Evolutionary conservation across 805 yeast species (phyloP), one percentile per base, ranked within the genome.

Genomic region (Candida mattraensis): DNA sequence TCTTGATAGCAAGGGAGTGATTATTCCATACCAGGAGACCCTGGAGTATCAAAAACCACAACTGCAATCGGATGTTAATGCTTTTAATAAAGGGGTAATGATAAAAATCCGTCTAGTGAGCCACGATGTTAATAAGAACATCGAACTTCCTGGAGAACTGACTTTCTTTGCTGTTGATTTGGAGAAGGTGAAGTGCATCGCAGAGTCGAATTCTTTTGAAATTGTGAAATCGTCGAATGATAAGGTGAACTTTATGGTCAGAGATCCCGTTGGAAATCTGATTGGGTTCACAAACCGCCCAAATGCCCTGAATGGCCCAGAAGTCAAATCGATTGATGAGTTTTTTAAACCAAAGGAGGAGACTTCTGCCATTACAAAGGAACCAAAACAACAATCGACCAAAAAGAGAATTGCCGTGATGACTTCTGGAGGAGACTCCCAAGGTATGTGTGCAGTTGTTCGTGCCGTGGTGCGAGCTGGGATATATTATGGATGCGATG

Each of bases 391-490:
- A 5, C 39, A 34, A 13, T 8, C 35, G 11, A 25, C 35, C 19
- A 45, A 41, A 38, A 58, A 56, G 36, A 45, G 61, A 33, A 86
- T 93, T 46, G 99, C 95, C 4, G 93, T 93, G 33, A 88, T 93
- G 91, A 93, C 98, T 5, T 87, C 96, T 1, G 99, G 99, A 51
- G 99, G 99, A 64, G 99, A 93, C 60, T 85, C 98, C 35, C 99
- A 94, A 19, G 99, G 99, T 54, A 93, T 93, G 99, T 87, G 88
- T 63, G 91, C 97, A 4, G 86, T 82, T 18, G 99, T 93, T 6
- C 74, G 99, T 45, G 95, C 98, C 0, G 95, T 93, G 40, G 96
- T 91, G 7, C 76, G 99, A 52, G 78, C 96, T 2, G 96, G 95
- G 44, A 87, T 93, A 46, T 77, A 70, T 67, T 72, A 79, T 39